Evolutionary conservation across 345 rosid genomes (phyloP).

Genomic region (Iberis pinnata): DNA sequence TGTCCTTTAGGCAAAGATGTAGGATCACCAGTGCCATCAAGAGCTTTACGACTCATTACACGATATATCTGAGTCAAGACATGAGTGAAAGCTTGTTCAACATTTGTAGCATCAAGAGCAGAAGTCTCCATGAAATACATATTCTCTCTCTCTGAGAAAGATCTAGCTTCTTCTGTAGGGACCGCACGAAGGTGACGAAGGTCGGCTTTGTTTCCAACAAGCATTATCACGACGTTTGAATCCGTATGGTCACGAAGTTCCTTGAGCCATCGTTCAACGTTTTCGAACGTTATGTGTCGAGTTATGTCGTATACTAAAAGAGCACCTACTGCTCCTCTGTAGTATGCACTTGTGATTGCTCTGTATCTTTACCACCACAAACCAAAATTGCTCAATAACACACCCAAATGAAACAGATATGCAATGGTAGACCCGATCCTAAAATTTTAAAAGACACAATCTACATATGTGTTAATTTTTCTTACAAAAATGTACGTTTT

Average conservation of each 20-base stretch:
- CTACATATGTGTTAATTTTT: no score
- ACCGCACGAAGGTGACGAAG: conserved; percentile 46
- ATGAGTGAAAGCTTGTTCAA: conserved; percentile 48
- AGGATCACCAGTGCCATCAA: conserved; percentile 41
- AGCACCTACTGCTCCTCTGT: conserved; percentile 54
- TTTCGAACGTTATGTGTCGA: conserved; percentile 42
- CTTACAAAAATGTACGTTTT: no score
- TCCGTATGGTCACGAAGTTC: conserved; percentile 54
- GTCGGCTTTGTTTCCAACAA: conserved; percentile 51
- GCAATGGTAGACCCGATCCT: no score
- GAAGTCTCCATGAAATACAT: conserved; percentile 52
- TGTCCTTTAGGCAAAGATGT: conserved; percentile 43
- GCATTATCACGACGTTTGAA: conserved; percentile 47
- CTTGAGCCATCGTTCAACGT: conserved; percentile 48
- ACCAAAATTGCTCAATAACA: background rate
- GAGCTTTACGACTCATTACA: conserved; percentile 42
- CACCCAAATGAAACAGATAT: background rate
- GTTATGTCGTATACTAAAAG: conserved; percentile 50
- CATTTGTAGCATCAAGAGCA: conserved; percentile 47
- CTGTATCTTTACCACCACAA: conserved; percentile 32
- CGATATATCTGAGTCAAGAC: conserved; percentile 47
- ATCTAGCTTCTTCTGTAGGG: conserved; percentile 38
- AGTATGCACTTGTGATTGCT: conserved; percentile 53
- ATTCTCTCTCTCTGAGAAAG: conserved; percentile 40
- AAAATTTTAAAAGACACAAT: no score